Conservation (phyloP, 1,284 basidiomycete species). For the Tausonia pullulans region DNA sequence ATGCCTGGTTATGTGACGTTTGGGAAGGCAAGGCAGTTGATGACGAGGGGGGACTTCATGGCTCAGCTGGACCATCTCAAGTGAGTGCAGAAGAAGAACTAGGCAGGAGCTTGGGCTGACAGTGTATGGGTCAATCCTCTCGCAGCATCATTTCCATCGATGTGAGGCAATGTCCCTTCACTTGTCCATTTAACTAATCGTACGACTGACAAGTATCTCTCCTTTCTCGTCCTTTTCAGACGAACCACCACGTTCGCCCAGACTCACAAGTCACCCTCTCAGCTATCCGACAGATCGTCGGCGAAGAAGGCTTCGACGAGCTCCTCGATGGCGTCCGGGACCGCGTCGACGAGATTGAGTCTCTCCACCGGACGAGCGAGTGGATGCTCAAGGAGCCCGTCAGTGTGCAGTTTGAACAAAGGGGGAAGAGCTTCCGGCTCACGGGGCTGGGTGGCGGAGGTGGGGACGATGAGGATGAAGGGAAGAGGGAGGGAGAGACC, state of each 20-base stretch:
- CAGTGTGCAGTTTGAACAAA: constrained; percentile 25
- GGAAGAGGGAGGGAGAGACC: neutral
- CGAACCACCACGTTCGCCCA: constrained; percentile 61
- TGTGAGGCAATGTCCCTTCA: constrained; percentile 37
- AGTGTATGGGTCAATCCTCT: constrained; percentile 22
- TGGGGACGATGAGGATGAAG: neutral
- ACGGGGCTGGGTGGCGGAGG: neutral
- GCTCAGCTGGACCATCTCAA: constrained; percentile 41
- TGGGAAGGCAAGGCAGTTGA: constrained; percentile 43
- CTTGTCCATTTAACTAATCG: neutral
- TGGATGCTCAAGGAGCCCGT: constrained; percentile 35
- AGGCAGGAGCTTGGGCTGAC: no score
- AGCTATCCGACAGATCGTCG: constrained; percentile 55
- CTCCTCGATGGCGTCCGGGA: constrained; percentile 55
- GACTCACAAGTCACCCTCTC: constrained; percentile 64
- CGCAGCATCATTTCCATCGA: constrained; percentile 61
- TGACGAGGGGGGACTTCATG: constrained; percentile 71
- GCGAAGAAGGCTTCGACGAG: constrained; percentile 60
- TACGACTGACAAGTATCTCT: neutral
- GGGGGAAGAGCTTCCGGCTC: constrained; percentile 13
- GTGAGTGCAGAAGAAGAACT: no score
- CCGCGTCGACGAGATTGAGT: constrained; percentile 50
- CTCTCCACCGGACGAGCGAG: constrained; percentile 35
- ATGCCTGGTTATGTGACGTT: constrained; percentile 10
- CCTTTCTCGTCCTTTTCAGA: constrained; percentile 34